Evolutionary conservation across 805 yeast species (phyloP), one percentile per base, ranked within the genome.

Genomic region (Scheffersomyces amazonensis): DNA sequence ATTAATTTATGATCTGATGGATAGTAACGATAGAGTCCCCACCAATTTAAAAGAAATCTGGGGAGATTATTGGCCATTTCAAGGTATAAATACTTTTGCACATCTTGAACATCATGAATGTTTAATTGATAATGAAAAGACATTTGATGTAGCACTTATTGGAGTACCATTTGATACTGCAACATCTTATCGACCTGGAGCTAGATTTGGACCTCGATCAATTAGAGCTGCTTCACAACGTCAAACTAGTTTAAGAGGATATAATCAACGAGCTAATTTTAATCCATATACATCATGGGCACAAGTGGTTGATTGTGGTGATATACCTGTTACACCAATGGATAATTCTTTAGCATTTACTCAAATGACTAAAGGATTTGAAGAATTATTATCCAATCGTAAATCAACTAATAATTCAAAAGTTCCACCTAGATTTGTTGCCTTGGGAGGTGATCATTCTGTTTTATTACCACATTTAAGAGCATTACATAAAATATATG

Each of bases 161-260:
- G 95, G 95, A 4, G 82, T 83, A 1, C 95, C 95, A 0, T 87
- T 86, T 49, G 95, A 86, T 53, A 86, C 93, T 5, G 91, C 91
- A 0, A 81, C 81, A 0, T 74, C 89, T 1, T 86, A 80, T 57
- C 70, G 95, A 35, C 75, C 90, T 0, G 95, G 95, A 5, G 90
- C 95, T 2, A 63, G 95, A 37, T 86, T 86, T 60, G 95, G 95
- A 2, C 95, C 91, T 3, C 61, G 80, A 35, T 83, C 85, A 10
- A 80, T 83, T 35, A 63, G 90, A 46, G 64, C 72, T 2, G 85
- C 86, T 2, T 79, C 86, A 2, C 85, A 80, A 52, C 72, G 95
- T 47, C 95, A 86, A 54, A 76, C 78, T 2, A 58, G 80, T 2
- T 56, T 78, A 37, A 66, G 93, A 40, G 90, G 90, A 1, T 86